Percentiles rank a stretch among this genome's conserved stretches.
These are phyloP conservation scores for Ophiostoma sp. DNA, from an alignment of 2,329 filamentous ascomycete species.

Conservation along the genomic window DNA sequence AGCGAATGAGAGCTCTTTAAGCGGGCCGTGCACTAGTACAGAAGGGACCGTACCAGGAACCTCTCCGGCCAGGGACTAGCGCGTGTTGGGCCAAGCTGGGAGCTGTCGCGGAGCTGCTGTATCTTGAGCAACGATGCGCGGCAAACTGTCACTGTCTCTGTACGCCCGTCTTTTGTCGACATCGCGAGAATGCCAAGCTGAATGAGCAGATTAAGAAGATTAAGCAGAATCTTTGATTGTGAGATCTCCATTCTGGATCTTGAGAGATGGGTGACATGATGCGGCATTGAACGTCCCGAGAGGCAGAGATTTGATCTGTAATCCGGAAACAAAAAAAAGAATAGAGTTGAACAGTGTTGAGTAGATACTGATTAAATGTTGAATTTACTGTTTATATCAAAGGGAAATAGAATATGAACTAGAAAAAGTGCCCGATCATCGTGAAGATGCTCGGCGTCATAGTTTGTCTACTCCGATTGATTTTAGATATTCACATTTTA, in stretches of 20 bases:
- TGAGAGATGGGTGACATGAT: not conserved
- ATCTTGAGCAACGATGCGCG: not conserved
- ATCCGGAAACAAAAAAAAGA: not conserved
- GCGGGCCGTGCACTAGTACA: not conserved
- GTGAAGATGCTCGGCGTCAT: not conserved
- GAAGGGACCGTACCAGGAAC: constrained; percentile 2
- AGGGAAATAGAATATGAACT: no score
- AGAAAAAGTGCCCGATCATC: not conserved
- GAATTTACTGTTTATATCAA: no score
- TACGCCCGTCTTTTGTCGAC: not conserved
- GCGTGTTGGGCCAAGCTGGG: not conserved
- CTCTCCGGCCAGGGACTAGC: constrained; percentile 12
- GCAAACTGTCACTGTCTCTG: not conserved
- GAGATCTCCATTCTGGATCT: not conserved
- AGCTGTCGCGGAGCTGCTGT: not conserved
- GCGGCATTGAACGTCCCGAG: not conserved
- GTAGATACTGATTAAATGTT: not conserved
- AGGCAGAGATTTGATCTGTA: not conserved
- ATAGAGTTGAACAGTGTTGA: not conserved
- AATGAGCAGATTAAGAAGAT: not conserved
- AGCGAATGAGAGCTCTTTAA: not conserved
- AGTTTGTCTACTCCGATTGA: not conserved
- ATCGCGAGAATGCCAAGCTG: not conserved
- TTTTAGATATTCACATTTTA: not conserved
- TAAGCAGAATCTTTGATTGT: not conserved